Evolutionary conservation across 225 moss, liverwort and hornwort genomes (phyloP).

Genomic region (Anthoceros angustus): DNA sequence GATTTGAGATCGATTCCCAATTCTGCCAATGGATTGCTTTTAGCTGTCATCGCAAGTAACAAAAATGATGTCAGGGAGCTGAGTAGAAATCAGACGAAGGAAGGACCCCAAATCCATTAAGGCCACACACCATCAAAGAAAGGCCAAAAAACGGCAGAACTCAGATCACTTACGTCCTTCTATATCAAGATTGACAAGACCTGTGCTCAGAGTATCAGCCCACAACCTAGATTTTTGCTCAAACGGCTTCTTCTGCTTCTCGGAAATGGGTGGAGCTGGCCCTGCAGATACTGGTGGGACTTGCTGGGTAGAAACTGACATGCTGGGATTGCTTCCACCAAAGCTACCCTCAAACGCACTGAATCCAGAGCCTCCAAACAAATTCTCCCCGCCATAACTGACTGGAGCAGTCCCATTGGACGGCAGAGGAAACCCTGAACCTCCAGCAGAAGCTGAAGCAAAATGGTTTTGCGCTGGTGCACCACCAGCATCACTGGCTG

Average conservation of each 20-base stretch:
- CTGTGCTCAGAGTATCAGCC: conserved; percentile 92
- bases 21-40: conserved; percentile 88
- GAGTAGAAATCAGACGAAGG: neutral
- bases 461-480: neutral
- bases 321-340: neutral
- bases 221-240: conserved; percentile 70
- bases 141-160: neutral
- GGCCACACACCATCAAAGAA: conserved; percentile 7
- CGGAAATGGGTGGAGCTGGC: conserved; percentile 25
- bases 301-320: conserved; percentile 17
- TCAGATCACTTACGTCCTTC: conserved; percentile 53
- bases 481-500: neutral
- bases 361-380: neutral
- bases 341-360: neutral
- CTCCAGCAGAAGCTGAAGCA: neutral
- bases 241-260: conserved; percentile 43
- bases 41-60: conserved; percentile 30
- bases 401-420: neutral
- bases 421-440: neutral
- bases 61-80: conserved; percentile 2
- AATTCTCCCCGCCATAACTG: neutral
- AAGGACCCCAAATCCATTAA: neutral
- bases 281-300: conserved; percentile 13
- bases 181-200: conserved; percentile 83
- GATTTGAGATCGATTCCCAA: conserved; percentile 57